Base-by-base conservation (phyloP, 164 flowering plant genomes). In the Magnolia officinalis region DNA sequence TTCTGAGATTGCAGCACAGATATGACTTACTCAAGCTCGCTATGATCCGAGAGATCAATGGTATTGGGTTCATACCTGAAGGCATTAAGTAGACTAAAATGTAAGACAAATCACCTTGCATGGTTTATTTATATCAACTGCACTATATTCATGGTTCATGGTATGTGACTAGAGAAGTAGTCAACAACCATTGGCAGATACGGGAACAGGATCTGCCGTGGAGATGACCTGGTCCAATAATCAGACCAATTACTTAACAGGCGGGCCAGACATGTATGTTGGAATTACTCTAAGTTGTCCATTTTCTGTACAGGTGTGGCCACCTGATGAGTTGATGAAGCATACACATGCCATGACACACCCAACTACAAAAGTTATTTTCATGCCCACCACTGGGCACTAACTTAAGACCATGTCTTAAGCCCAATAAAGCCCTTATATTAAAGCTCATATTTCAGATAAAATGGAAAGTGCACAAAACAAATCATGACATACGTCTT, bases 1-100 rank as follows among this genome's bases (percentile, higher is more conserved):
- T 29, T 45, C 69, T 58, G 7, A 69, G 63, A 26, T 18, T 74
- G 50, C 7, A 70, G 70, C 63, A 61, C 11, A 49, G 19, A 69
- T 26, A 70, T 29, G 78, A 84, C 99, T 89, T 81, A 96, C 99
- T 92, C 99, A 72, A 92, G 87, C 75, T 96, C 99, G 76, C 85
- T 76, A 72, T 75, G 97, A 82, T 96, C 97, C 69, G 95, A 85
- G 63, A 96, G 97, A 78, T 94, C 98, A 75, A 96, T 86, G 23
- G 99, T 92, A 83, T 96, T 94, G 45, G 99, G 98, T 78, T 96
- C 99, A 75, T 96, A 96, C 80, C 99, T 96, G 93, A 18, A 71
- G n/a, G 58, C 7, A 81, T 68, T 61, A 80, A 51, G 23, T 45
- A 2, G 8, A 70, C 20, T 20, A 65, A 2, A 72, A 20, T 70